Base-by-base conservation (phyloP, 73 alveolate genomes). In the Paramecium biaurelia region DNA sequence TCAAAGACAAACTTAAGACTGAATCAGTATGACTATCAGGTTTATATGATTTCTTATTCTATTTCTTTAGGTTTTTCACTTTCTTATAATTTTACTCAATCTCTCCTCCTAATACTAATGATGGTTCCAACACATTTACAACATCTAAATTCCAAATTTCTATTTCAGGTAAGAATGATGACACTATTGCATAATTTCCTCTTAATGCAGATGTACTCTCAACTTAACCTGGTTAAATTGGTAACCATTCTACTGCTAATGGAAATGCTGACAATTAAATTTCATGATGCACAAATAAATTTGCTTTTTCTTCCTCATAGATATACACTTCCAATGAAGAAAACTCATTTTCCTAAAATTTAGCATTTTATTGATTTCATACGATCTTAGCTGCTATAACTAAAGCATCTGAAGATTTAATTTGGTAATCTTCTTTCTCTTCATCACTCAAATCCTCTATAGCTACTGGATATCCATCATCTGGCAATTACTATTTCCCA, bases 121-220 rank as follows among this genome's bases (percentile, higher is more conserved):
- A 94, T 4, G 99, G 99, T 92, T 96, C 99, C 15, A 96, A 85
- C 34, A 95, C 97, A 85, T 97, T 99, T 59, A 94, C 93, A 21
- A 94, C 94, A 93, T 98, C 99, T 20, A 98, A 85, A 94, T 98
- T 96, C 99, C 99, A 98, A 21, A 98, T 96, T 94, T 98, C 99
- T 1, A 98, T 97, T 42, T 97, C 99, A 8, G 99, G 99, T 26
- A 97, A 84, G 92, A 98, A 98, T 15, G 99, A 95, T 20, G 99
- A 99, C 1, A 98, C 99, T 68, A 97, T 94, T 21, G 97, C 96
- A 74, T 79, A 96, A 93, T 97, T 98, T 21, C 98, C 97, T 76
- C 93, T 97, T 14, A 47, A 14, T n/a, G 86, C 56, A n/a, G 68
- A 53, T 53, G 68, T 53, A 23, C 95, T 74, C 32, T 92, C 95